Evolutionary conservation across 305 asterid species (phyloP).

Genomic region (Withania somnifera): DNA sequence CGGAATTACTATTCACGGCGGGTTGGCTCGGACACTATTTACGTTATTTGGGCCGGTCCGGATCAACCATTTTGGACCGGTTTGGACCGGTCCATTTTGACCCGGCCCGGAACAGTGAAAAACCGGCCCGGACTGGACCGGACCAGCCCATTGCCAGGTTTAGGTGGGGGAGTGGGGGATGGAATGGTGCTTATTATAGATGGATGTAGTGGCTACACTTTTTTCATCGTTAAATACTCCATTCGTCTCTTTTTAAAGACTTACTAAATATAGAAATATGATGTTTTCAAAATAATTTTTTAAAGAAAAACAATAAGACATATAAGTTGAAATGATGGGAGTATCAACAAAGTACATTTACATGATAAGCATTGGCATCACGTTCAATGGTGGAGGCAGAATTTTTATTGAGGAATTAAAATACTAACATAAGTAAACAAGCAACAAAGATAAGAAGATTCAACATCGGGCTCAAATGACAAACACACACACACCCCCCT

Average conservation of each 20-base stretch:
- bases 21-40: too few species aligned
- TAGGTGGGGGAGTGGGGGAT: too few species aligned
- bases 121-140: too few species aligned
- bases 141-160: too few species aligned
- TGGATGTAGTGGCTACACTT: not conserved
- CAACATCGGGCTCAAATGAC: not conserved
- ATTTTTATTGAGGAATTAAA: not conserved
- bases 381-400: not conserved
- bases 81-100: too few species aligned
- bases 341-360: not conserved
- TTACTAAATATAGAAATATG: not conserved
- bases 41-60: too few species aligned
- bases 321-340: not conserved
- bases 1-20: too few species aligned
- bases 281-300: not conserved
- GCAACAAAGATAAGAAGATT: not conserved
- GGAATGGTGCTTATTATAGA: too few species aligned
- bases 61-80: too few species aligned
- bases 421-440: not conserved
- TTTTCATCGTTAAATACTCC: not conserved
- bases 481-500: too few species aligned
- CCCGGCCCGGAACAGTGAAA: too few species aligned
- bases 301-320: not conserved
- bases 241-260: not conserved
- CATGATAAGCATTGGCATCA: not conserved